These are phyloP conservation scores for Leccinum pachyderme DNA, from an alignment of 1,284 basidiomycete genomes.

Conservation along the genomic window DNA sequence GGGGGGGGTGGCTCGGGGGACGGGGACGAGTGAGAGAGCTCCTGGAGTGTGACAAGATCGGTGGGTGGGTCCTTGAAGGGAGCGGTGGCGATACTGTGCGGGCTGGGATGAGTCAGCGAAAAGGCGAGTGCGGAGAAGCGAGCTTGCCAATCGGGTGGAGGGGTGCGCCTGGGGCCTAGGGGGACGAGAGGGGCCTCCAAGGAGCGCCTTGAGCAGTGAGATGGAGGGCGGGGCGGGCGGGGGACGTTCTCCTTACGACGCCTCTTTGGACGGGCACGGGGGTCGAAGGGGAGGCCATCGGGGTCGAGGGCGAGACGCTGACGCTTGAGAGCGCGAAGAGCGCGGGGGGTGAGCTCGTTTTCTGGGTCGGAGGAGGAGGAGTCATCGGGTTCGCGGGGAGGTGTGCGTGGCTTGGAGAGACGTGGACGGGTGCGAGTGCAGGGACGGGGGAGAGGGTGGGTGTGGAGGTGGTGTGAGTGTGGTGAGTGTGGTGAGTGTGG, in stretches of 20 bases:
- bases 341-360: conserved; percentile 35
- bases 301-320: conserved; percentile 32
- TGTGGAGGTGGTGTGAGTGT: too few relatives aligned
- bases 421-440: not conserved
- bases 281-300: conserved; percentile 23
- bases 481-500: too few relatives aligned
- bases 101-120: conserved; percentile 1
- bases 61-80: conserved; percentile 1
- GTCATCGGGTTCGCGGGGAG: conserved; percentile 18
- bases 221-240: not conserved
- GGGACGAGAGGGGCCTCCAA: not conserved
- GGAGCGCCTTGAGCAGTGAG: not conserved
- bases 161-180: conserved; percentile 10
- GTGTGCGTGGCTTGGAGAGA: not conserved
- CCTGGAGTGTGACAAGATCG: not conserved
- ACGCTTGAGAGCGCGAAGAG: conserved; percentile 35
- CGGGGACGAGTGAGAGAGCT: not conserved
- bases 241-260: conserved; percentile 23
- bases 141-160: conserved; percentile 11
- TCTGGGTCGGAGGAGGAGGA: conserved; percentile 21
- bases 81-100: conserved; percentile 10
- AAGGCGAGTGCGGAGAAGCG: not conserved
- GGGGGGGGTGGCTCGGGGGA: conserved; percentile 20
- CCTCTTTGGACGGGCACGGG: conserved; percentile 16
- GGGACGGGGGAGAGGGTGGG: not conserved